Base-by-base conservation (phyloP, 2,329 filamentous ascomycete species). In the Fusarium sp. region DNA sequence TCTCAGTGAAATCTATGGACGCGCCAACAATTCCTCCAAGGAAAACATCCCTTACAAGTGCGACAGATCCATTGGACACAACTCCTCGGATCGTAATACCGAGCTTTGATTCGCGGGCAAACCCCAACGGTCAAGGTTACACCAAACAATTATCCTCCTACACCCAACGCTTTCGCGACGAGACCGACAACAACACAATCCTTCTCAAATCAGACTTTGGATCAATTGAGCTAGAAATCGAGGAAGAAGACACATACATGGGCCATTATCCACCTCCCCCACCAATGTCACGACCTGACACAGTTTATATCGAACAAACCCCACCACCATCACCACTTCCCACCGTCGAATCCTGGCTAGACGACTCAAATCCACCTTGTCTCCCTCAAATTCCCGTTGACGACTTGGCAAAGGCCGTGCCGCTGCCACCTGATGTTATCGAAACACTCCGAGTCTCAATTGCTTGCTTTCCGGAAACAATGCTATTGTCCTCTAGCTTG, bases 401-500 rank as follows among this genome's bases (percentile, higher is more conserved):
- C 4, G 81, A 83, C 46, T 53, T 81, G 13, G 80, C 81, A 7
- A 80, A 78, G 50, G 78, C 79, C 0, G 78, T 89, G 9, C 87
- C 85, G 2, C 80, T 90, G 1, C 86, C 87, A 0, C 83, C 85
- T 2, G 83, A 88, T 30, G 81, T 88, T 5, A 77, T 89, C 42
- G 87, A 90, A 63, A 88, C 83, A 1, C 79, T 90, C 7, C 81
- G 85, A 32, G 82, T 88, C 9, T 88, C 85, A 0, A 84, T 88
- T 14, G 80, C 83, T 8, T 88, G 86, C 71, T 90, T 90, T 68
- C 88, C 88, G 0, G 87, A 89, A 70, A 88, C 87, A 2, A 88
- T 89, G 85, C 83, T 90, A 2, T 80, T 86, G 14, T 85, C 87
- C 8, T 85, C 84, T 0, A 88, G 85, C 72, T 79, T 89, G 7